These are phyloP conservation scores for Striga hermonthica DNA, from an alignment of 305 asterid genomes.

Conservation along the genomic window DNA sequence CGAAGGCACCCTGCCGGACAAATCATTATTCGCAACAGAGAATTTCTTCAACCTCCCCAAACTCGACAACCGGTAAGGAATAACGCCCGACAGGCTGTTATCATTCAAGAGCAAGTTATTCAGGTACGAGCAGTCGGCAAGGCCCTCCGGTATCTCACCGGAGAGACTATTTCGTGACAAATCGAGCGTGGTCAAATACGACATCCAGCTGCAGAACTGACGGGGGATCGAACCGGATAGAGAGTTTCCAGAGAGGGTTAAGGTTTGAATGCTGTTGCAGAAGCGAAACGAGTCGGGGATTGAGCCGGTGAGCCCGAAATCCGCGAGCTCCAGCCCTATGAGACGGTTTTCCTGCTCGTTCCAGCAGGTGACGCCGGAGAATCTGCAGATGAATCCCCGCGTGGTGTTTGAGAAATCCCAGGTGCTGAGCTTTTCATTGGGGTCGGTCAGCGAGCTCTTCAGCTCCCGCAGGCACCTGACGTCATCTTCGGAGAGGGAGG, in stretches of 20 bases:
- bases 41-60: slow-evolving; percentile 56
- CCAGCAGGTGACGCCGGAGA: slow-evolving; percentile 69
- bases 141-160: slow-evolving; percentile 66
- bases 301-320: slow-evolving; percentile 44
- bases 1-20: slow-evolving; percentile 62
- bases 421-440: slow-evolving; percentile 37
- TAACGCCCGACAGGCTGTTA: slow-evolving; percentile 49
- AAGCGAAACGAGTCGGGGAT: slow-evolving; percentile 49
- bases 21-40: slow-evolving; percentile 53
- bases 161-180: slow-evolving; percentile 54
- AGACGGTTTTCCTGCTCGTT: slow-evolving; percentile 62
- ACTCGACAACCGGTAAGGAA: slow-evolving; percentile 62
- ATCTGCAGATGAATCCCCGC: slow-evolving; percentile 56
- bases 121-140: slow-evolving; percentile 56
- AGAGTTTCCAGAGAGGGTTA: slow-evolving; percentile 67
- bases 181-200: slow-evolving; percentile 63
- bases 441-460: slow-evolving; percentile 56
- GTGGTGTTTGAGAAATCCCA: slow-evolving; percentile 61
- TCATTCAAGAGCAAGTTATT: slow-evolving; percentile 48
- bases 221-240: slow-evolving; percentile 64
- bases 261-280: slow-evolving; percentile 54
- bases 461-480: slow-evolving; percentile 50
- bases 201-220: slow-evolving; percentile 69
- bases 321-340: slow-evolving; percentile 40
- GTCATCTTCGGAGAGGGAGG: slow-evolving; percentile 54